Base-by-base conservation (phyloP, 2,329 filamentous ascomycete species). In the Pyrenophora tritici-repentis region DNA sequence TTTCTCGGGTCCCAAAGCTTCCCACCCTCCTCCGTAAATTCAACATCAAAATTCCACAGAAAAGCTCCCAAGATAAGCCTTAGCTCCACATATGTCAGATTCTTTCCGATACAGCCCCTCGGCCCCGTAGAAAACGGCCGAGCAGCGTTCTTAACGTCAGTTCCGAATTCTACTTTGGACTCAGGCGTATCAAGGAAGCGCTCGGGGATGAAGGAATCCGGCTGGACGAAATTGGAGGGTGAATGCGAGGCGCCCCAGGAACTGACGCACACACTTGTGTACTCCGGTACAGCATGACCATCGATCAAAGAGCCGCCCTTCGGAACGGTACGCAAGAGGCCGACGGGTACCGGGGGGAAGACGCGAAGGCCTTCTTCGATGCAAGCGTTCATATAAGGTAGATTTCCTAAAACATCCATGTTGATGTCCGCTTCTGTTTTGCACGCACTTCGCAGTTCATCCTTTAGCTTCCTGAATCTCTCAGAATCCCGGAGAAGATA, bases 291-390 rank as follows among this genome's bases (percentile, higher is more conserved):
- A n/a, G 47, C 58, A 33, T 73, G 54, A 2, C 75, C 75, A 51
- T 68, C 68, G 26, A 79, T 73, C 0, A 61, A 26, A 4, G 65
- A 62, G 3, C 77, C 76, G 8, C 65, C 71, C 16, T 66, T 59
- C 6, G 73, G 70, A 0, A 72, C 66, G 5, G 65, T 61, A 4
- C 75, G 68, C 12, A 74, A 61, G 14, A 78, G 67, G 6, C 76
- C 74, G 20, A 70, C 69, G 4, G 76, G 72, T 3, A 80, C 73
- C 0, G 78, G 77, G 1, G 78, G 77, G 56, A 76, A 77, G 43
- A 78, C 73, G 6, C 79, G 69, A 4, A 81, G 63, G 2, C 71
- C 75, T 62, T 81, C 79, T 44, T 77, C 73, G 10, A 80, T 68
- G 48, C 76, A 76, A 3, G 78, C 78, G 33, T 75, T 69, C 49